Conservation (phyloP, 257 asterid genomes). For the Ligustrum vulgare region DNA sequence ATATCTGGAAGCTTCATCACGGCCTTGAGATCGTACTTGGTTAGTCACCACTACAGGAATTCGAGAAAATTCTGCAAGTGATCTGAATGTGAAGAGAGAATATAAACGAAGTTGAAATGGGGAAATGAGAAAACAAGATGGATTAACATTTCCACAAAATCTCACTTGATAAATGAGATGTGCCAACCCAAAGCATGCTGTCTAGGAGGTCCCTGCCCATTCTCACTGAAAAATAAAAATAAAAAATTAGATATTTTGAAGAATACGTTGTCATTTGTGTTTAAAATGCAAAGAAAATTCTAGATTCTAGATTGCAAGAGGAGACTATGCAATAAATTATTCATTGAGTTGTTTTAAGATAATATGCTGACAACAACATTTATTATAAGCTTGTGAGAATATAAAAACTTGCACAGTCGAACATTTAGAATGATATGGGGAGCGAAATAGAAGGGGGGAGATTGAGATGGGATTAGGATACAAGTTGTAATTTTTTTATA, state of each 20-base stretch:
- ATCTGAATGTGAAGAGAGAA: slow-evolving; percentile 40
- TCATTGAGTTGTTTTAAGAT: slow-evolving; percentile 10
- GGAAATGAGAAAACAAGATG: slow-evolving; percentile 9
- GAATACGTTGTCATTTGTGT: neutral
- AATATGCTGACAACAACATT: neutral
- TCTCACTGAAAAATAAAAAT: slow-evolving; percentile 40
- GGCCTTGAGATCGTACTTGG: slow-evolving; percentile 78
- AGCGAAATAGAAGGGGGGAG: neutral
- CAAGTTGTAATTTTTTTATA: neutral
- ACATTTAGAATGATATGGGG: neutral
- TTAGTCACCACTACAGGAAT: slow-evolving; percentile 85
- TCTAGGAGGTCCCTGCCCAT: slow-evolving; percentile 46
- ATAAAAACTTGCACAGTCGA: neutral
- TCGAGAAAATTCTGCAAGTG: slow-evolving; percentile 80
- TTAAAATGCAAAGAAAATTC: slow-evolving; percentile 1
- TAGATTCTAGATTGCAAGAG: slow-evolving; percentile 6
- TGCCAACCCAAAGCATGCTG: slow-evolving; percentile 77
- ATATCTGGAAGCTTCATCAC: slow-evolving; percentile 54
- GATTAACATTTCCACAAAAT: slow-evolving; percentile 6
- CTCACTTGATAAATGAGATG: slow-evolving; percentile 80
- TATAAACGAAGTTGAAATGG: slow-evolving; percentile 3
- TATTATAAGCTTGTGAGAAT: neutral
- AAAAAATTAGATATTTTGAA: slow-evolving; percentile 6
- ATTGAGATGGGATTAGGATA: neutral
- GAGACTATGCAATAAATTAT: neutral